Evolutionary conservation across 345 rosid species (phyloP).

Genomic region (Euphorbia tirucalli): DNA sequence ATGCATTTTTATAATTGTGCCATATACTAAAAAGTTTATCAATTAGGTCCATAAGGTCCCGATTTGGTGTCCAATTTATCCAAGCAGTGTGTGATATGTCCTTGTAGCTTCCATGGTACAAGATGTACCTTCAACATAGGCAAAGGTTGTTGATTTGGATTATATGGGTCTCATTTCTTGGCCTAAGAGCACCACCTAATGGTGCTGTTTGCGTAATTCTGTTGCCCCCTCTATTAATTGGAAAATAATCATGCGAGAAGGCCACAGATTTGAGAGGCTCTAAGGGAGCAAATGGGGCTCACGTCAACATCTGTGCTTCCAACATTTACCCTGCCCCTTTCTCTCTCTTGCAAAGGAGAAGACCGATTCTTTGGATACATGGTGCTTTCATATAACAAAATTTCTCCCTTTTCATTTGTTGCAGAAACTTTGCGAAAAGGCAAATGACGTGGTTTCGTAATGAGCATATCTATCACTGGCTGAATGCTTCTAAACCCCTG

Average conservation of each 20-base stretch:
- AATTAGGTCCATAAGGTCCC: neutral
- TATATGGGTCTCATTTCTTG: neutral
- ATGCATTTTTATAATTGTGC: neutral
- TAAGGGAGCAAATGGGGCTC: neutral
- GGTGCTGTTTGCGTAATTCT: neutral
- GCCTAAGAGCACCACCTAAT: neutral
- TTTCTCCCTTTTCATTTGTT: slow-evolving; percentile 15
- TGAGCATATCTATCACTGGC: slow-evolving; percentile 88
- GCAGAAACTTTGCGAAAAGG: slow-evolving; percentile 90
- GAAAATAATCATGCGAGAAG: neutral
- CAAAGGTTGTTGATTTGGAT: neutral
- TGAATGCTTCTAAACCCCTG: slow-evolving; percentile 81
- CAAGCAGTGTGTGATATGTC: neutral
- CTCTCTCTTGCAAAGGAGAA: neutral
- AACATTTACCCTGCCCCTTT: neutral
- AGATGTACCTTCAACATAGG: neutral
- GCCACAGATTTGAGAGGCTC: neutral
- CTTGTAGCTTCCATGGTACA: neutral
- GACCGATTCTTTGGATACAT: neutral
- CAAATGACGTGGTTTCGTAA: slow-evolving; percentile 93
- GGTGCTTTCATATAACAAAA: neutral
- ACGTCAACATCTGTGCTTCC: neutral
- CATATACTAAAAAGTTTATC: no score
- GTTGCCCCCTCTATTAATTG: neutral
- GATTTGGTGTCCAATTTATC: neutral